A percentile compares a stretch with the other conserved stretches of the same genome.
Evolutionary conservation across 176 grass and related monocot species (phyloP).

Genomic region (Zoysia japonica): DNA sequence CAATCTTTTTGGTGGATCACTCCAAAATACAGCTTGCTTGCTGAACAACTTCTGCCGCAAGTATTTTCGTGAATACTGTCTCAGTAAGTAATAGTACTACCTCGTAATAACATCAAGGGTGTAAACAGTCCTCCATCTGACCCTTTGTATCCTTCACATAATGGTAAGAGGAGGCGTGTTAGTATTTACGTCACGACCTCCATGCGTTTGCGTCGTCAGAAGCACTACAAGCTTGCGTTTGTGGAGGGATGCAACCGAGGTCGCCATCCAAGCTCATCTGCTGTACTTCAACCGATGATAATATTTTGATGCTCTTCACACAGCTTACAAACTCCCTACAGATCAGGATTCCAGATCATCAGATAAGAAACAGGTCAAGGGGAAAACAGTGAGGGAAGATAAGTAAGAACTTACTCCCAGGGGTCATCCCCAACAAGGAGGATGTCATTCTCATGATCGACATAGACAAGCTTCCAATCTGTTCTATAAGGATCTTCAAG

Average conservation of each 20-base stretch:
- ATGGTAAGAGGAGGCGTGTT: slow-evolving; percentile 54
- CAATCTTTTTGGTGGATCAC: slow-evolving; percentile 21
- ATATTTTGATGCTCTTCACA: slow-evolving; percentile 95
- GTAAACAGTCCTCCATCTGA: slow-evolving; percentile 23
- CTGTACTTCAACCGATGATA: slow-evolving; percentile 91
- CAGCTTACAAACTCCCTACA: slow-evolving; percentile 94
- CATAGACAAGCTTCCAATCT: slow-evolving; percentile 97
- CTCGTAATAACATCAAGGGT: slow-evolving; percentile 24
- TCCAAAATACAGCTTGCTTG: slow-evolving; percentile 26
- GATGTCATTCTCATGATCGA: slow-evolving; percentile 95
- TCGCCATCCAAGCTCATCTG: slow-evolving; percentile 98
- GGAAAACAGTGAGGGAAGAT: slow-evolving; percentile 2
- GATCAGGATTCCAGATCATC: neutral
- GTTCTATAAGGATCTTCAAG: slow-evolving; percentile 84
- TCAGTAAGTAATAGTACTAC: slow-evolving; percentile 38
- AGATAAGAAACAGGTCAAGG: neutral
- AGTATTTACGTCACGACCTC: slow-evolving; percentile 60
- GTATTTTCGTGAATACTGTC: slow-evolving; percentile 37
- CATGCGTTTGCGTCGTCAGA: slow-evolving; percentile 80
- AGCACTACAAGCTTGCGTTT: slow-evolving; percentile 81
- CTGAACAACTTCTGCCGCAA: slow-evolving; percentile 33
- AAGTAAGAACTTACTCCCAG: slow-evolving; percentile 84
- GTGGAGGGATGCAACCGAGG: slow-evolving; percentile 70
- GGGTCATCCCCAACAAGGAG: slow-evolving; percentile 97
- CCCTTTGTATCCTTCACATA: slow-evolving; percentile 40